Evolutionary conservation across 805 yeast genomes (phyloP), one percentile per base, ranked within the genome.

Genomic region (Ogataea methylovora): DNA sequence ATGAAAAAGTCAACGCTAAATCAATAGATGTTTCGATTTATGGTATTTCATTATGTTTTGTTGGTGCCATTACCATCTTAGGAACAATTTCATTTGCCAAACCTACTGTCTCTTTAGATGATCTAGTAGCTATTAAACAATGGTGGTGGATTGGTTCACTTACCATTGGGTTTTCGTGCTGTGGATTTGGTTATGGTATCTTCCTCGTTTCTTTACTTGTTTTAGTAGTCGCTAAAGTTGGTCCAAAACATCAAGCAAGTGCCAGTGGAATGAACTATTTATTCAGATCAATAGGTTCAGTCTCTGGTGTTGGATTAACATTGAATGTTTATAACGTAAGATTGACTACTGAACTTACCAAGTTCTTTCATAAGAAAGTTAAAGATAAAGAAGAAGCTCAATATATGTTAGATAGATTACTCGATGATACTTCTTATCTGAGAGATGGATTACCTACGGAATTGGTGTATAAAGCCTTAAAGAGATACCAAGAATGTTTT

Each of bases 241-340:
- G 70, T 5, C 50, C 56, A 34, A 58, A 65, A 19, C 59, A 63
- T 36, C 76, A 69, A 46, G 73, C 72, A 11, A 54, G 68, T 3
- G 65, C 67, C 32, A 67, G 71, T 1, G 73, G 74, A 28, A 59
- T 69, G 54, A 68, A 65, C 44, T 69, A 69, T 39, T 46, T 69
- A 33, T 69, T 71, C 57, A 56, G 74, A 41, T 68, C 76, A 4
- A 51, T 67, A 33, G 76, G 74, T 14, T 61, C 63, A 30, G 69
- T 66, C 10, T 40, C 63, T 8, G 74, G 74, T 32, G 68, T 67
- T 3, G 69, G 73, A 5, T 46, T 66, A 4, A 51, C 66, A 3
- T 46, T 69, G 25, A 58, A 61, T 12, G 38, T 58, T 1, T 67
- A 60, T 43, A 63, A 62, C 31, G 51, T 49, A 29, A 48, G 52